A percentile compares a stretch with the other conserved stretches of the same genome.
Evolutionary conservation across 228 moss, liverwort and hornwort species (phyloP).

Genomic region (Sphagnum magellanicum): DNA sequence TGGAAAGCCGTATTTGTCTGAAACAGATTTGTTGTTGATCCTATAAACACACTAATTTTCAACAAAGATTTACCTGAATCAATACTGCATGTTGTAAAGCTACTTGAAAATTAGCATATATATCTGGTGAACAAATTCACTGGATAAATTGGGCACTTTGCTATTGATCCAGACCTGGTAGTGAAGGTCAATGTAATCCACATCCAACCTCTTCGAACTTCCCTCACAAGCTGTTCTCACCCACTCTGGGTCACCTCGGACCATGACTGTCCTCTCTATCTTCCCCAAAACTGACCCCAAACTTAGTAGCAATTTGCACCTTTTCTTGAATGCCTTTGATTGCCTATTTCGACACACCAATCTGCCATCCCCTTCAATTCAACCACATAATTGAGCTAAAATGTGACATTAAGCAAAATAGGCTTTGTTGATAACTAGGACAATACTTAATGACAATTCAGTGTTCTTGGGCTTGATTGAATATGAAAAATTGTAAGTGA

Average conservation of each 20-base stretch:
- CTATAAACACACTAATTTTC: not conserved
- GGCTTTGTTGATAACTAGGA: no score
- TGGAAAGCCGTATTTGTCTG: no score
- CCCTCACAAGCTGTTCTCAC: constrained; percentile 12
- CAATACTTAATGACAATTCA: no score
- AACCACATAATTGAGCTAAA: no score
- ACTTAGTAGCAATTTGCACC: constrained; percentile 9
- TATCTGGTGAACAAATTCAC: not conserved
- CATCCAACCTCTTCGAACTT: constrained; percentile 14
- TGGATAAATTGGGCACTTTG: constrained; percentile 7
- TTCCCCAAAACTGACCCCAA: not conserved
- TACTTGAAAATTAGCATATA: no score
- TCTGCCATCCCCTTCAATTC: no score
- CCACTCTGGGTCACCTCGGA: constrained; percentile 15
- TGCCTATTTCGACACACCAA: not conserved
- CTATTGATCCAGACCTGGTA: constrained; percentile 12
- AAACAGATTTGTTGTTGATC: no score
- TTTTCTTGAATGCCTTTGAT: constrained; percentile 12
- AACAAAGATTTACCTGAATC: not conserved
- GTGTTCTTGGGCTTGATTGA: no score
- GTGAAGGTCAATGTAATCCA: constrained; percentile 16
- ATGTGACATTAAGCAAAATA: no score
- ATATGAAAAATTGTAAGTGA: no score
- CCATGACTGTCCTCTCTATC: not conserved
- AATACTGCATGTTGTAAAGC: not conserved